Evolutionary conservation across 2,329 filamentous ascomycete genomes (phyloP).

Genomic region (Stylonectria norvegica): DNA sequence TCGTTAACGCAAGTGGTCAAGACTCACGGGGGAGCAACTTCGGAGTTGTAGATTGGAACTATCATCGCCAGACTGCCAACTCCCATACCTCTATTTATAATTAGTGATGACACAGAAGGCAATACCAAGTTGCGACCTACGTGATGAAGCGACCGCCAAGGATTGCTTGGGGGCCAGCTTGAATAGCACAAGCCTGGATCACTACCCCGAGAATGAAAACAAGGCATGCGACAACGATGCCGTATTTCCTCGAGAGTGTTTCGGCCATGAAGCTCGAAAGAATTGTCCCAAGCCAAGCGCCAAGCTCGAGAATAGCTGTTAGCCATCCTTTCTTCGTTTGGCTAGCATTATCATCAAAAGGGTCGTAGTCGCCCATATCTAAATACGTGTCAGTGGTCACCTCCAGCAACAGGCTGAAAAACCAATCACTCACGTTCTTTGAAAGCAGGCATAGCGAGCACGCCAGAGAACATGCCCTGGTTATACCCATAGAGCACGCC

Average conservation of each 20-base stretch:
- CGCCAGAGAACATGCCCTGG: constrained; percentile 60
- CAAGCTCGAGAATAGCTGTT: constrained; percentile 68
- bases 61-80: constrained; percentile 68
- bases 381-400: constrained; percentile 4
- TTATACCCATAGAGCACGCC: constrained; percentile 68
- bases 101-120: no score
- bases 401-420: neutral
- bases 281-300: constrained; percentile 72
- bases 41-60: constrained; percentile 53
- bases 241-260: constrained; percentile 63
- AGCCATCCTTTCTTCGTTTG: constrained; percentile 58
- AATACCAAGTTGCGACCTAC: constrained; percentile 29
- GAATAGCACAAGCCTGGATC: constrained; percentile 61
- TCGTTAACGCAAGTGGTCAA: neutral
- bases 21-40: constrained; percentile 41
- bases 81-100: constrained; percentile 52
- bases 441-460: constrained; percentile 57
- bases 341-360: constrained; percentile 40
- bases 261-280: constrained; percentile 71
- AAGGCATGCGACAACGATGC: constrained; percentile 60
- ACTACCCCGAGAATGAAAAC: constrained; percentile 70
- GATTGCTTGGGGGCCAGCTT: constrained; percentile 56
- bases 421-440: constrained; percentile 40
- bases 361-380: constrained; percentile 57
- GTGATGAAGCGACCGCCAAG: constrained; percentile 71